Percentiles rank a stretch among this genome's conserved stretches.
phyloP scores from a whole-genome alignment of 352 stramenopile species.

The Sclerospora graminicola region DNA sequence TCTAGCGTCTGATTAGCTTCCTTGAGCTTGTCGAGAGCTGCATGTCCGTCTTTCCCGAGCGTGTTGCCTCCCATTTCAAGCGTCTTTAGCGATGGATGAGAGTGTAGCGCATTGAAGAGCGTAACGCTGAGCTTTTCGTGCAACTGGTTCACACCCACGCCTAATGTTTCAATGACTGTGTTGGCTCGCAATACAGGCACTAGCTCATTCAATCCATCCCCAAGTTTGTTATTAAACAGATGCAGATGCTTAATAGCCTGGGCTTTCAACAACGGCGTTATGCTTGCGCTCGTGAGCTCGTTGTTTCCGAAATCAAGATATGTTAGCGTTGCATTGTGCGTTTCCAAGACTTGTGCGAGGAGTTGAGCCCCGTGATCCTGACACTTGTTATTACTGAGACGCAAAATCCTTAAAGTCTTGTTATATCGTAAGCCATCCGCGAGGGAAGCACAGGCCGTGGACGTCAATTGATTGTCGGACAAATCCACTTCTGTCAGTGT shows the following conservation, averaged over 20 bases:
- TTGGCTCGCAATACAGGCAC: slow-evolving; percentile 45
- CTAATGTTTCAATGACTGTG: slow-evolving; percentile 43
- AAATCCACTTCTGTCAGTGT: slow-evolving; percentile 50
- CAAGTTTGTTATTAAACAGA: slow-evolving; percentile 72
- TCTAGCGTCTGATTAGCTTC: slow-evolving; percentile 46
- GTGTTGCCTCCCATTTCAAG: slow-evolving; percentile 81
- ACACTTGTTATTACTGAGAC: slow-evolving; percentile 52
- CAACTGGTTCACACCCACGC: slow-evolving; percentile 60
- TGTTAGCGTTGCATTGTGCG: slow-evolving; percentile 29
- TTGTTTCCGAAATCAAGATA: slow-evolving; percentile 70
- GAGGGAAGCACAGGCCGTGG: slow-evolving; percentile 23
- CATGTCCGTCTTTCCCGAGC: slow-evolving; percentile 50
- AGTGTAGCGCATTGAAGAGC: slow-evolving; percentile 58
- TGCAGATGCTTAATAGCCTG: slow-evolving; percentile 44
- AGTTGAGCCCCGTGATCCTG: slow-evolving; percentile 34
- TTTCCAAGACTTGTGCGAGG: slow-evolving; percentile 25
- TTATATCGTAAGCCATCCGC: slow-evolving; percentile 37
- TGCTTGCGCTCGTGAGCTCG: slow-evolving; percentile 32
- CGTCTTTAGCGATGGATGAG: slow-evolving; percentile 55
- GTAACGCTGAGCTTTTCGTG: slow-evolving; percentile 45
- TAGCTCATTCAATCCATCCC: slow-evolving; percentile 32
- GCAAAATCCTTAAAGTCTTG: slow-evolving; percentile 29
- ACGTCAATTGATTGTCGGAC: slow-evolving; percentile 54
- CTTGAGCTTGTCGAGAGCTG: slow-evolving; percentile 50
- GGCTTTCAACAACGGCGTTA: slow-evolving; percentile 35